These are phyloP conservation scores for Flaveria bidentis DNA, from an alignment of 129 eudicot genomes.

Conservation along the genomic window DNA sequence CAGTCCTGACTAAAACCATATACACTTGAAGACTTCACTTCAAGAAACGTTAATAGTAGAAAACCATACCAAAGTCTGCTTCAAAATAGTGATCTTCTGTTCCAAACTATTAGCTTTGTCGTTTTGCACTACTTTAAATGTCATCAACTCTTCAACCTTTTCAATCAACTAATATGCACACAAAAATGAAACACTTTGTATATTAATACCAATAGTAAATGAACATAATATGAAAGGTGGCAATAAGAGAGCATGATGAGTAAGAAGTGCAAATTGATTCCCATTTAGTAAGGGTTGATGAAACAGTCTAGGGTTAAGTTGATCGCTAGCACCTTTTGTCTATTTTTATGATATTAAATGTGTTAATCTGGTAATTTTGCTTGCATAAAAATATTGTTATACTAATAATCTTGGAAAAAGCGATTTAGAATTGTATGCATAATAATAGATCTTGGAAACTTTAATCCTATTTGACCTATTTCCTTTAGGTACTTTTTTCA, in stretches of 20 bases:
- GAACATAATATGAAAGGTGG: neutral
- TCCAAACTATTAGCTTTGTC: constrained; percentile 46
- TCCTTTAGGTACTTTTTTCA: neutral
- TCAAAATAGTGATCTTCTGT: constrained; percentile 43
- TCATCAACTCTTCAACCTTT: constrained; percentile 59
- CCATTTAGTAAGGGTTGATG: neutral
- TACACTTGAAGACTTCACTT: constrained; percentile 10
- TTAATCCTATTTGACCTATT: neutral
- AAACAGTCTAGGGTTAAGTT: neutral
- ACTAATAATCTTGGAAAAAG: neutral
- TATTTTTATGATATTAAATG: neutral
- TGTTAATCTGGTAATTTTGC: neutral
- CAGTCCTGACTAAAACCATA: neutral
- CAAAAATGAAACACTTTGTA: neutral
- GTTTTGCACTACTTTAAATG: constrained; percentile 44
- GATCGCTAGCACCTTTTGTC: neutral
- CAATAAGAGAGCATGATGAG: neutral
- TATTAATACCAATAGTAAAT: constrained; percentile 7
- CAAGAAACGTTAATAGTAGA: constrained; percentile 17
- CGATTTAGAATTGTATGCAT: neutral
- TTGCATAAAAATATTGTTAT: neutral
- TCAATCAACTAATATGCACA: constrained; percentile 43
- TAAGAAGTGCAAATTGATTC: neutral
- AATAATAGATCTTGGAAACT: neutral
- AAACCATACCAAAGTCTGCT: constrained; percentile 61